Conservation (phyloP, 106 monocot genomes). For the Platanthera zijinensis region DNA sequence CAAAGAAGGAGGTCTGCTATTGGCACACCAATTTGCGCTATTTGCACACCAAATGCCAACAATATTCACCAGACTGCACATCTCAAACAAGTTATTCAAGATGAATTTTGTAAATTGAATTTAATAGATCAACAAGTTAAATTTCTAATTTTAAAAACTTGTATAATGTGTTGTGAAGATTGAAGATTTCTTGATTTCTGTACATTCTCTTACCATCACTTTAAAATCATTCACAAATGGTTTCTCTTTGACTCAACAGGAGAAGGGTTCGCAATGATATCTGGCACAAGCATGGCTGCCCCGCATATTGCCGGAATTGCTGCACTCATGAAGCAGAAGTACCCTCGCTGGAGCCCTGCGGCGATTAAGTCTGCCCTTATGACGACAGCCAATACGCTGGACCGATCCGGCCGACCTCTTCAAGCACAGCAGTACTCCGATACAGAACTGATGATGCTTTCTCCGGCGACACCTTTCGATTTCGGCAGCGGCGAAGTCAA, state of each 20-base stretch:
- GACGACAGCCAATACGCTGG: conserved; percentile 77
- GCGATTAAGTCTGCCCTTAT: conserved; percentile 95
- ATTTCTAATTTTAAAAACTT: background rate
- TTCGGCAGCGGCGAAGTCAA: conserved; percentile 89
- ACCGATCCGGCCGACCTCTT: conserved; percentile 55
- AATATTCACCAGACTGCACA: too few species aligned
- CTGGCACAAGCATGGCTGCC: conserved; percentile 98
- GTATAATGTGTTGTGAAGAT: background rate
- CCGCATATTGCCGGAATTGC: conserved; percentile 96
- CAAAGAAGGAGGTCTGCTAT: too few species aligned
- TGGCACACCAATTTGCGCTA: too few species aligned
- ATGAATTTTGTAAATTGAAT: background rate
- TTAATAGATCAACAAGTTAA: background rate
- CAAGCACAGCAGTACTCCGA: conserved; percentile 74
- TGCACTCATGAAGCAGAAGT: conserved; percentile 77
- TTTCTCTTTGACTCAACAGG: conserved; percentile 33
- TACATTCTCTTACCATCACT: background rate
- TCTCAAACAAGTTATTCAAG: too few species aligned
- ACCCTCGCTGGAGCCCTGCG: conserved; percentile 77
- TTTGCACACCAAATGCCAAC: too few species aligned
- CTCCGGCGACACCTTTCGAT: conserved; percentile 82
- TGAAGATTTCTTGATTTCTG: background rate
- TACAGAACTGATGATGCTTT: conserved; percentile 42
- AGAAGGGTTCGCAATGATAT: conserved; percentile 90
- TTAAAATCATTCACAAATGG: background rate